phyloP scores from a whole-genome alignment of 78 protist genomes.

The Dictyostelium citrinum region DNA sequence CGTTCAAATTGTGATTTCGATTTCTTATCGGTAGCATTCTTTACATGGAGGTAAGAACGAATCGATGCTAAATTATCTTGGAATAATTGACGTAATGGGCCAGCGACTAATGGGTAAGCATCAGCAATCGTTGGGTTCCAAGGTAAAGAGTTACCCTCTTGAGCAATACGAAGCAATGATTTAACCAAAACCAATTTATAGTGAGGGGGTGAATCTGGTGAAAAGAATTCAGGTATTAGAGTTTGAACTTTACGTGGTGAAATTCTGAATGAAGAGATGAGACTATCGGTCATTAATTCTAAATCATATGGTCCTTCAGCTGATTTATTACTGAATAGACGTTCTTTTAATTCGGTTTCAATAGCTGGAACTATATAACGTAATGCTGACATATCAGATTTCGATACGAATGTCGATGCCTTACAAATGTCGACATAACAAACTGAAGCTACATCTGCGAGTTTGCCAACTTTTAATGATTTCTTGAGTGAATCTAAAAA shows the following conservation, averaged over 20 bases:
- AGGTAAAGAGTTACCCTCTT: conserved; percentile 13
- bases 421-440: conserved; percentile 83
- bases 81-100: conserved; percentile 31
- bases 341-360: conserved; percentile 41
- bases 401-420: conserved; percentile 80
- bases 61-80: conserved; percentile 15
- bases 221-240: neutral
- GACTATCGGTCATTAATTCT: conserved; percentile 50
- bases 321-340: conserved; percentile 28
- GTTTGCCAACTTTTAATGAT: conserved; percentile 22
- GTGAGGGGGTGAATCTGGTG: conserved; percentile 30
- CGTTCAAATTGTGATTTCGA: conserved; percentile 69
- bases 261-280: conserved; percentile 25
- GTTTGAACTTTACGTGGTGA: conserved; percentile 21
- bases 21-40: conserved; percentile 10
- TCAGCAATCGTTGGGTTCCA: conserved; percentile 72
- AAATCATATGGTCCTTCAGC: conserved; percentile 63
- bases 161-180: conserved; percentile 36
- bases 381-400: conserved; percentile 74
- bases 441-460: conserved; percentile 66
- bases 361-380: conserved; percentile 79
- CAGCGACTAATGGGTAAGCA: conserved; percentile 29
- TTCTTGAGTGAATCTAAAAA: conserved; percentile 57
- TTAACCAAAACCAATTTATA: conserved; percentile 61
- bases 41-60: neutral